A percentile compares a stretch with the other conserved stretches of the same genome.
These are phyloP conservation scores for Sporothrix euskadiensis DNA, from an alignment of 2,329 filamentous ascomycete species.

Conservation along the genomic window DNA sequence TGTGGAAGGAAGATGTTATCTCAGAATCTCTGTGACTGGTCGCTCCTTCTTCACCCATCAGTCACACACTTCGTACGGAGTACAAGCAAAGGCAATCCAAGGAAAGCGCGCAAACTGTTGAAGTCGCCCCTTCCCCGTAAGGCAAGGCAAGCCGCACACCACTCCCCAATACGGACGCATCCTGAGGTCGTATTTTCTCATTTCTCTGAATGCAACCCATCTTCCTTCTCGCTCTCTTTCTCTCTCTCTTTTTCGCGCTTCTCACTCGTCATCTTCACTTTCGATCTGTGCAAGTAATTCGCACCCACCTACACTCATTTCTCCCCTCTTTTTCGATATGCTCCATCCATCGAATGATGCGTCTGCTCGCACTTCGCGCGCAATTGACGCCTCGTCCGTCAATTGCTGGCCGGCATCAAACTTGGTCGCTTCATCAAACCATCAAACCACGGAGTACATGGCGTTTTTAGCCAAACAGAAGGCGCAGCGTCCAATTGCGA, in stretches of 20 bases:
- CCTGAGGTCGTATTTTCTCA: slow-evolving; percentile 18
- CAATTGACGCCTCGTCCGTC: slow-evolving; percentile 12
- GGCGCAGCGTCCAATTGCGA: neutral
- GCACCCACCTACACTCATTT: neutral
- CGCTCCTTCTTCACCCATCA: slow-evolving; percentile 12
- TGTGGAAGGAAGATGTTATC: neutral
- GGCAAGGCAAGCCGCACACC: slow-evolving; percentile 18
- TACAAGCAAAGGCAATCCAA: neutral
- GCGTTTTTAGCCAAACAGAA: slow-evolving; percentile 16
- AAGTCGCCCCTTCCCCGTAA: slow-evolving; percentile 9
- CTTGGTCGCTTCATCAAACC: slow-evolving; percentile 11
- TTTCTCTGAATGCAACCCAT: slow-evolving; percentile 15
- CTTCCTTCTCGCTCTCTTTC: neutral
- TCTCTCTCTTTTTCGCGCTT: neutral
- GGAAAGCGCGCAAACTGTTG: neutral
- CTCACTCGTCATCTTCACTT: neutral
- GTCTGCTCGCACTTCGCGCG: neutral
- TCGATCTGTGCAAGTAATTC: neutral
- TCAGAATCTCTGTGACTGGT: neutral
- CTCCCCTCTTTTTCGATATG: neutral
- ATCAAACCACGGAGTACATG: neutral
- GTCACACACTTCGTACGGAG: neutral
- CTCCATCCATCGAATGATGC: neutral
- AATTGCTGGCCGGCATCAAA: neutral
- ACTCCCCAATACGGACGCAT: slow-evolving; percentile 6